Evolutionary conservation across 345 rosid genomes (phyloP), one percentile per base, ranked within the genome.

Genomic region (Rhizophora apiculata): DNA sequence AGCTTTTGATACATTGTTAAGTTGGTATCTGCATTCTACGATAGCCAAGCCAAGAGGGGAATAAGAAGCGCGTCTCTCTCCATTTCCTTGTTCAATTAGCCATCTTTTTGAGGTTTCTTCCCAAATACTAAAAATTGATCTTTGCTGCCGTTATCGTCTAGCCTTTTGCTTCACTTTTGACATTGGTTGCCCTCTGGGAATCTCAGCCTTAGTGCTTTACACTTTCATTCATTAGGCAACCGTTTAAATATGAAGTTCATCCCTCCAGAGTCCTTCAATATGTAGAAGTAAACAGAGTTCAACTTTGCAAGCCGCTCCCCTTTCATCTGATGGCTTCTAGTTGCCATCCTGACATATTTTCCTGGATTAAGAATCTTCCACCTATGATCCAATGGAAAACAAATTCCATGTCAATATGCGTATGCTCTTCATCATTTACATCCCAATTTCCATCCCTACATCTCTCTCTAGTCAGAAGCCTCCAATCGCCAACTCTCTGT

Each of bases 281-380:
- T 34, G 34, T 27, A 55, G 46, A 37, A 20, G 20, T 27, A 37
- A 24, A 22, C 19, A 58, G n/a, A 16, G 7, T 24, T 32, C 62
- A 53, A 15, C 31, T 58, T 29, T 22, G 60, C 29, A 57, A 31
- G 26, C 36, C 48, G 27, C 68, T 43, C 49, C 13, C 49, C 15
- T 13, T 13, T 43, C 49, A 43, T 74, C 11, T 16, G 75, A 90
- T 88, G 92, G 87, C 89, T 72, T 80, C 84, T 68, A 81, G 88
- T 76, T 74, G 76, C 77, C 74, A 71, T 67, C 82, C 86, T 77
- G 89, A 87, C 68, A 58, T 82, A 22, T 81, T 79, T 63, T 39
- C 86, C 21, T 91, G 97, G 97, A 72, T 89, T 60, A 86, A 83
- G 74, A 79, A 32, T 22, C 95, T 89, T 55, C 97, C 91, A 52